Evolutionary conservation across 176 grass and related monocot species (phyloP).

Genomic region (Bothriochloa decipiens): DNA sequence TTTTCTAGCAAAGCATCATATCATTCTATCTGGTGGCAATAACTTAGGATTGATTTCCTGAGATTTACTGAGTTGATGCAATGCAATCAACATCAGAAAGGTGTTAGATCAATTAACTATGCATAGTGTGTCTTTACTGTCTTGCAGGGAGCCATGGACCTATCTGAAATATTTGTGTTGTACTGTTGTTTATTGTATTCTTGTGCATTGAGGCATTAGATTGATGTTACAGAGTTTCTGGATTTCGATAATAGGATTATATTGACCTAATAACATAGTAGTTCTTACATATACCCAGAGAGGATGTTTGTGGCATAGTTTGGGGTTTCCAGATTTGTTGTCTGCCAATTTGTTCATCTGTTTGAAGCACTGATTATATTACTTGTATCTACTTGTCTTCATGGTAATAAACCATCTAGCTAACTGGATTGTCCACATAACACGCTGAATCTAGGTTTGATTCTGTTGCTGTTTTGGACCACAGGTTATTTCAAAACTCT

Average conservation of each 20-base stretch:
- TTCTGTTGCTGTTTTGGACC: not conserved
- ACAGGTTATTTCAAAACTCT: not conserved
- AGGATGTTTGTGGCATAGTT: not conserved
- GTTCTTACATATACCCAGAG: not conserved
- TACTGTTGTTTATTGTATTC: not conserved
- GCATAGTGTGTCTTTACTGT: not conserved
- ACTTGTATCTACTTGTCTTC: not conserved
- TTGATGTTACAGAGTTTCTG: not conserved
- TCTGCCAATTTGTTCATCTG: not conserved
- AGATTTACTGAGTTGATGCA: not conserved
- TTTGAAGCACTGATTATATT: not conserved
- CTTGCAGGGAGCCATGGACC: not conserved
- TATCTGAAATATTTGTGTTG: not conserved
- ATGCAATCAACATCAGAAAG: not conserved
- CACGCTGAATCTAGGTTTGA: not conserved
- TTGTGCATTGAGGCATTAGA: not conserved
- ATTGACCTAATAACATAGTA: not conserved
- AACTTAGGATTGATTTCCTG: not conserved
- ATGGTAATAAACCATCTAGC: not conserved
- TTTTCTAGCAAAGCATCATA: constrained; percentile 5
- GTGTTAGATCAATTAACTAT: not conserved
- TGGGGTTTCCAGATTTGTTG: not conserved
- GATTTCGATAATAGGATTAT: not conserved
- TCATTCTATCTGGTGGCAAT: not conserved
- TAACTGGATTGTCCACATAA: not conserved